phyloP scores from a whole-genome alignment of 129 eudicot genomes.

The Lactuca saligna region DNA sequence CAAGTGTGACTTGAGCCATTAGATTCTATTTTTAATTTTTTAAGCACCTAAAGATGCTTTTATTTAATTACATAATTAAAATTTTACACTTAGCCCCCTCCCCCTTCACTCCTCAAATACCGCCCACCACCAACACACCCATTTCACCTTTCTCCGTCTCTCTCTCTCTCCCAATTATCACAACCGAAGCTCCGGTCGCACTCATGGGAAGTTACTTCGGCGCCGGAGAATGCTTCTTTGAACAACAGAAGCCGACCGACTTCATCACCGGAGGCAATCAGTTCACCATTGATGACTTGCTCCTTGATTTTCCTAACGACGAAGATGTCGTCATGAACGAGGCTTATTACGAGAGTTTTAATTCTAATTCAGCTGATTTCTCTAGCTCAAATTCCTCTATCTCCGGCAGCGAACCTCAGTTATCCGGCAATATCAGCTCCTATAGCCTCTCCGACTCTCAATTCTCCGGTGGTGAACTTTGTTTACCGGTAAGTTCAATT shows the following conservation, averaged over 20 bases:
- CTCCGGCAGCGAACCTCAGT: constrained; percentile 53
- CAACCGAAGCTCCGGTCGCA: constrained; percentile 35
- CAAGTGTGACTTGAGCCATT: constrained; percentile 43
- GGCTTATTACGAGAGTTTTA: constrained; percentile 37
- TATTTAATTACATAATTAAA: not conserved
- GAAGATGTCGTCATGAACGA: constrained; percentile 63
- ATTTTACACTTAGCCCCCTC: constrained; percentile 38
- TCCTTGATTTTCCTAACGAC: constrained; percentile 64
- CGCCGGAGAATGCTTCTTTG: constrained; percentile 34
- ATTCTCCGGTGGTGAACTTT: constrained; percentile 66
- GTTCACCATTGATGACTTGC: constrained; percentile 67
- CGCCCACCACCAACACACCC: constrained; percentile 25
- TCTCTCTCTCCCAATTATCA: constrained; percentile 6
- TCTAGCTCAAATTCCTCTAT: constrained; percentile 71
- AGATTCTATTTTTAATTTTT: constrained; percentile 22
- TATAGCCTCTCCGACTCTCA: constrained; percentile 58
- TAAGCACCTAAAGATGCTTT: not conserved
- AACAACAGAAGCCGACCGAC: constrained; percentile 27
- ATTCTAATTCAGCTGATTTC: constrained; percentile 48
- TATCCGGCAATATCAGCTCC: constrained; percentile 46
- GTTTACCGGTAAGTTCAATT: constrained; percentile 67
- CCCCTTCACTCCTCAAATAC: constrained; percentile 54
- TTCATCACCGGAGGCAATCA: constrained; percentile 32
- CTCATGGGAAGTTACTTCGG: constrained; percentile 48
- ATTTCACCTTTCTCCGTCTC: constrained; percentile 23